Evolutionary conservation across 148 eudicot species (phyloP).

Genomic region (Beta vulgaris): DNA sequence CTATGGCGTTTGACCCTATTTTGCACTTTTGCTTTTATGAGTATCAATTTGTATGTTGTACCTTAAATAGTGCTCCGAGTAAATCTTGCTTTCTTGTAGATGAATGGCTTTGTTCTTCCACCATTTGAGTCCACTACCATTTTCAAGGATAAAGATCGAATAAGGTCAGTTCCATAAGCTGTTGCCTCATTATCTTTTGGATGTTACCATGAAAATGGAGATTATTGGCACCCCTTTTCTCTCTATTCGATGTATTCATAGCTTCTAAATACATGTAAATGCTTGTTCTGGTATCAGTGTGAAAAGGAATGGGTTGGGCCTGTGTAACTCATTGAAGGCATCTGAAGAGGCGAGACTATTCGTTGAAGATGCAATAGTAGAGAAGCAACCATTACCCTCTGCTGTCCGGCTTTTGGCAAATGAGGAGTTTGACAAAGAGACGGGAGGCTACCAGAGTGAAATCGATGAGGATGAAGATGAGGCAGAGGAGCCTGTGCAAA

Average conservation of each 20-base stretch:
- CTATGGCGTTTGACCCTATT: not conserved
- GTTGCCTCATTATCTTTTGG: slow-evolving; percentile 12
- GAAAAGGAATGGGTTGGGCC: slow-evolving; percentile 44
- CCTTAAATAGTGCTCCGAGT: slow-evolving; percentile 3
- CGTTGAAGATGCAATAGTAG: slow-evolving; percentile 32
- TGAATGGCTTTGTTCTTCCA: slow-evolving; percentile 88
- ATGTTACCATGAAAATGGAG: not conserved
- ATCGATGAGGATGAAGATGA: slow-evolving; percentile 39
- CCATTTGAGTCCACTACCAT: slow-evolving; percentile 66
- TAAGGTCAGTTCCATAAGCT: slow-evolving; percentile 48
- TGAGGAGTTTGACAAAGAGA: slow-evolving; percentile 58
- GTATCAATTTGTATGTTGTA: not conserved
- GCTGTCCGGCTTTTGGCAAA: slow-evolving; percentile 55
- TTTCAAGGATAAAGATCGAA: slow-evolving; percentile 72
- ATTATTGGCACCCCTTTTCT: not conserved
- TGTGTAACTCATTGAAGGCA: slow-evolving; percentile 22
- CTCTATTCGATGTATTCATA: not conserved
- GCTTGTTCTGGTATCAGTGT: slow-evolving; percentile 43
- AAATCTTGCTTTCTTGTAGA: slow-evolving; percentile 44
- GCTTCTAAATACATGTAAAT: not conserved
- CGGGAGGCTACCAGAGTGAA: slow-evolving; percentile 52
- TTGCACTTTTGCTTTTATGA: not conserved
- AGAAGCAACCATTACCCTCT: slow-evolving; percentile 40
- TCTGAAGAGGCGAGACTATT: slow-evolving; percentile 27
- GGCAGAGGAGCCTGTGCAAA: slow-evolving; percentile 27